Evolutionary conservation across 345 rosid genomes (phyloP).

Genomic region (Lepidium didymum): DNA sequence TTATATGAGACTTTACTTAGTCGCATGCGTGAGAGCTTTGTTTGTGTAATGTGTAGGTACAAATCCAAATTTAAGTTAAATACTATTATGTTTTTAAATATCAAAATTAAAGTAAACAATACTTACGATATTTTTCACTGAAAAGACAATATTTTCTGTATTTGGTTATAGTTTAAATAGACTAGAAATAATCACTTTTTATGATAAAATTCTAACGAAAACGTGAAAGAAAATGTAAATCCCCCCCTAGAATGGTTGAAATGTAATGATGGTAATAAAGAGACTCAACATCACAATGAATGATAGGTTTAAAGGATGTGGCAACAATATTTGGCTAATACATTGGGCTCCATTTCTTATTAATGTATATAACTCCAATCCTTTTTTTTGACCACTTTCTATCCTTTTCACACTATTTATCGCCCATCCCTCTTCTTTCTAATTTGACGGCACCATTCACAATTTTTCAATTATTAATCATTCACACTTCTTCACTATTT

Average conservation of each 20-base stretch:
- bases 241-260: slow-evolving; percentile 5
- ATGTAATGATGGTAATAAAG: neutral
- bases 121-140: too few species aligned
- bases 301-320: slow-evolving; percentile 11
- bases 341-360: slow-evolving; percentile 22
- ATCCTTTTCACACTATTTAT: neutral
- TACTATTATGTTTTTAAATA: too few species aligned
- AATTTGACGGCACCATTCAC: slow-evolving; percentile 6
- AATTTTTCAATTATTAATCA: neutral
- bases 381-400: slow-evolving; percentile 9
- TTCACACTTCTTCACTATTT: neutral
- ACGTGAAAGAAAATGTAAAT: neutral
- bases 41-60: neutral
- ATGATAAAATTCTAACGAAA: neutral
- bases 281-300: slow-evolving; percentile 25
- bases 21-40: slow-evolving; percentile 10
- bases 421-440: slow-evolving; percentile 28
- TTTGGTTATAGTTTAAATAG: neutral
- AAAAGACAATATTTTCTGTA: too few species aligned
- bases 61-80: too few species aligned
- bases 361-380: slow-evolving; percentile 18
- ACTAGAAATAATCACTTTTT: neutral
- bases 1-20: slow-evolving; percentile 12
- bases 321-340: slow-evolving; percentile 16
- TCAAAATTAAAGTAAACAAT: too few species aligned